A percentile compares a stretch with the other conserved stretches of the same genome.
Evolutionary conservation across 495 filamentous ascomycete species (phyloP).

Genomic region (Penicillium egyptiacum): DNA sequence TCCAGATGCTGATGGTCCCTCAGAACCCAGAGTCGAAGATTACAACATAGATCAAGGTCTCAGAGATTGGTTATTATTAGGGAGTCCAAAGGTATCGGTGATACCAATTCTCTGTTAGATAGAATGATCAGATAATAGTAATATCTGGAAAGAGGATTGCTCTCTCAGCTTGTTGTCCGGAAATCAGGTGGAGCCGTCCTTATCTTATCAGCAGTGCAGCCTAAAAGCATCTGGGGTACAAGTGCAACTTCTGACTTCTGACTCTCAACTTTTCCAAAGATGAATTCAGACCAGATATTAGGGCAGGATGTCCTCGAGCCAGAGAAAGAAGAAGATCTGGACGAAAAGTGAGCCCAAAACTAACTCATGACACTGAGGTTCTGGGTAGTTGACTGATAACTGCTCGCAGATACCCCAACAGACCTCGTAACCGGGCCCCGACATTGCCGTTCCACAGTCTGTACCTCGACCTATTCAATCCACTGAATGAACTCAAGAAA

Average conservation of each 20-base stretch:
- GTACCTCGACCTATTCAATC: slow-evolving; percentile 77
- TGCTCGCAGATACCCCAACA: slow-evolving; percentile 68
- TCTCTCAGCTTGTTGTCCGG: no score
- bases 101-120: no score
- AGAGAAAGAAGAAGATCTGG: slow-evolving; percentile 57
- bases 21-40: no score
- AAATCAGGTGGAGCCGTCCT: not conserved
- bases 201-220: slow-evolving; percentile 36
- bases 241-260: slow-evolving; percentile 24
- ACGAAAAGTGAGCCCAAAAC: slow-evolving; percentile 56
- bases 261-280: slow-evolving; percentile 23
- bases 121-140: no score
- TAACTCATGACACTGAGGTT: not conserved
- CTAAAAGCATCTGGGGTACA: slow-evolving; percentile 31
- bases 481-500: slow-evolving; percentile 80
- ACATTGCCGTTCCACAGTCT: slow-evolving; percentile 86
- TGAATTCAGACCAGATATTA: slow-evolving; percentile 51
- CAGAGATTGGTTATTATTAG: no score
- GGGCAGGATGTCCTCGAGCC: slow-evolving; percentile 8
- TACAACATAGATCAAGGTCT: no score
- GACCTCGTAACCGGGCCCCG: slow-evolving; percentile 73
- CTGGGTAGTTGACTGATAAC: slow-evolving; percentile 26
- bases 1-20: no score
- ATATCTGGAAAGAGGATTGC: no score
- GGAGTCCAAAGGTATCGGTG: no score